A percentile compares a stretch with the other conserved stretches of the same genome.
These are phyloP conservation scores for Ananas comosus DNA, from an alignment of 176 grass and related monocot genomes.

Conservation along the genomic window DNA sequence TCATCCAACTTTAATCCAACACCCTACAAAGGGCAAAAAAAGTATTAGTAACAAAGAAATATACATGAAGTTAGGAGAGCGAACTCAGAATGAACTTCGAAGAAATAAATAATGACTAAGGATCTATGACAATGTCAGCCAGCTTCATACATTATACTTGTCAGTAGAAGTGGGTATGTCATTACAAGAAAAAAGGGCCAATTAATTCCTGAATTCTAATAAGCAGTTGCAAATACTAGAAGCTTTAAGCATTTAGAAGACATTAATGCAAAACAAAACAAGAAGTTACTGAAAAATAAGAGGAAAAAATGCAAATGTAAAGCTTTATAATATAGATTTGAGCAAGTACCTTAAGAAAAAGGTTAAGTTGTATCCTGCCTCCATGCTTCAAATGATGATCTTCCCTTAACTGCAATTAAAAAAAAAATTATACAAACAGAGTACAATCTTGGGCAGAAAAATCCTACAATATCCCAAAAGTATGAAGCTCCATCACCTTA, in stretches of 20 bases:
- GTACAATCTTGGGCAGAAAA: background rate
- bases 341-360: conserved; percentile 92
- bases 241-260: too few relatives aligned
- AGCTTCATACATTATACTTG: background rate
- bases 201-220: too few relatives aligned
- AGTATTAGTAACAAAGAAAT: background rate
- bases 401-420: conserved; percentile 63
- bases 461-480: background rate
- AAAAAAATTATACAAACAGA: conserved; percentile 20
- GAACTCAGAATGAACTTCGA: background rate
- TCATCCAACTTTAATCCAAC: conserved; percentile 94
- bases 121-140: background rate
- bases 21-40: conserved; percentile 37
- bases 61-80: background rate
- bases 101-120: background rate
- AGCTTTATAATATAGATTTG: background rate
- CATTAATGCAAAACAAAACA: too few relatives aligned
- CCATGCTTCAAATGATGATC: conserved; percentile 95
- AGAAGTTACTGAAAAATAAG: too few relatives aligned
- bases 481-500: conserved; percentile 39
- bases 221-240: too few relatives aligned
- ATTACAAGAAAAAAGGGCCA: too few relatives aligned
- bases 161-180: too few relatives aligned
- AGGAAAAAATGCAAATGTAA: too few relatives aligned
- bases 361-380: conserved; percentile 91